A percentile compares a stretch with the other conserved stretches of the same genome.
Evolutionary conservation across 805 yeast species (phyloP).

Genomic region (Saturnispora sanitii): DNA sequence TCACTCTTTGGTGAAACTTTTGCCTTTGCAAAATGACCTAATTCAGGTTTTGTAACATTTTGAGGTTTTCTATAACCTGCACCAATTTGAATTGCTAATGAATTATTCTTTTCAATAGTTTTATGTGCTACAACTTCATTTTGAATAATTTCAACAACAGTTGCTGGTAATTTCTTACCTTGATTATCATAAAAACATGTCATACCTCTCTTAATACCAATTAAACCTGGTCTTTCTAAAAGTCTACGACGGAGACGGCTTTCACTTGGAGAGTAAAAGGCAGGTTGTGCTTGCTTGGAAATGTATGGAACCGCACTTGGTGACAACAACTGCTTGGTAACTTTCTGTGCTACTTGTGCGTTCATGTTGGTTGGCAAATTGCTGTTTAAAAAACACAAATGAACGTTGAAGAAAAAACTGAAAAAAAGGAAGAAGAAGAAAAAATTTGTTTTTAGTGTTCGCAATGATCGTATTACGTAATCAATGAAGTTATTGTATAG

Average conservation of each 20-base stretch:
- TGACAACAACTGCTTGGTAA: conserved; percentile 27
- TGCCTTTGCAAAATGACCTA: conserved; percentile 73
- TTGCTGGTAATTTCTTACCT: conserved; percentile 71
- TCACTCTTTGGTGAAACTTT: conserved; percentile 74
- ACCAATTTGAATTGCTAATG: conserved; percentile 80
- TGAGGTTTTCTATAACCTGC: conserved; percentile 54
- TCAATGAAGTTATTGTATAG: too few species aligned
- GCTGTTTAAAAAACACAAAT: too few species aligned
- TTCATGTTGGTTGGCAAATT: background rate
- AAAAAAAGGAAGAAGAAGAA: background rate
- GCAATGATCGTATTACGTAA: too few species aligned
- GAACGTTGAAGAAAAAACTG: background rate
- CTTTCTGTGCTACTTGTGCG: background rate
- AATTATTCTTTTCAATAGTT: conserved; percentile 66
- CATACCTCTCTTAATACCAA: conserved; percentile 87
- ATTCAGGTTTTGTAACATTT: conserved; percentile 52
- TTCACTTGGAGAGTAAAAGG: conserved; percentile 57
- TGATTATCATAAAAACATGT: conserved; percentile 63
- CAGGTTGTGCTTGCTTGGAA: conserved; percentile 38
- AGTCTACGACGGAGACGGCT: conserved; percentile 66
- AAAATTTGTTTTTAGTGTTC: too few species aligned
- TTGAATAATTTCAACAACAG: conserved; percentile 78
- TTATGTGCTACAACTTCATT: conserved; percentile 76
- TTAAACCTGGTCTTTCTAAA: conserved; percentile 69
- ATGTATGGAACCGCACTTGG: conserved; percentile 42